Percentiles rank a stretch among this genome's conserved stretches.
Conservation (phyloP, 495 filamentous ascomycete genomes). For the Polyplosphaeria fusca region DNA sequence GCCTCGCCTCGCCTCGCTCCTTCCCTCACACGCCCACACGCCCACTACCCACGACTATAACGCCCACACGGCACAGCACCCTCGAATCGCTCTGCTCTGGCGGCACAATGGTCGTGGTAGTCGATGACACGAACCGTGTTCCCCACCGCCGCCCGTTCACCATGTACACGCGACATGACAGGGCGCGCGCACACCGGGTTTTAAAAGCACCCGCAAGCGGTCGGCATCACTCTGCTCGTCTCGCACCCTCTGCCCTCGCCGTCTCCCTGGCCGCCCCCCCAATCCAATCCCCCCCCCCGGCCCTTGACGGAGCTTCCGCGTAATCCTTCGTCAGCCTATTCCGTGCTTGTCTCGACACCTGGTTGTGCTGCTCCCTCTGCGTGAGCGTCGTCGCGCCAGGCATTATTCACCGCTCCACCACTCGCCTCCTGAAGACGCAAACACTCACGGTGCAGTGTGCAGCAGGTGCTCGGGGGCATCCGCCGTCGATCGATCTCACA, state of each 20-base stretch:
- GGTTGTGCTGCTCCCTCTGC: slow-evolving; percentile 5
- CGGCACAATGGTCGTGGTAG: slow-evolving; percentile 13
- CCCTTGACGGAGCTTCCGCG: slow-evolving; percentile 5
- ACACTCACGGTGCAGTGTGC: slow-evolving; percentile 1
- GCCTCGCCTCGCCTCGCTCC: slow-evolving; percentile 11
- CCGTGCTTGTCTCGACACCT: slow-evolving; percentile 13
- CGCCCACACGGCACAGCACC: neutral
- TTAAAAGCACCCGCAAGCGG: slow-evolving; percentile 18
- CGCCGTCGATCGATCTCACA: slow-evolving; percentile 31
- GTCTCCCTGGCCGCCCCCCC: neutral
- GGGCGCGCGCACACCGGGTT: slow-evolving; percentile 7
- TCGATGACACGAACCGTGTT: slow-evolving; percentile 2
- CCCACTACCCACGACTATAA: slow-evolving; percentile 1
- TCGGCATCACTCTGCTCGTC: slow-evolving; percentile 5
- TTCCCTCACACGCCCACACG: no score
- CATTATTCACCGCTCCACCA: neutral
- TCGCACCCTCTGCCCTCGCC: slow-evolving; percentile 4
- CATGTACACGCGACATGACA: slow-evolving; percentile 25
- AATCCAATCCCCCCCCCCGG: neutral
- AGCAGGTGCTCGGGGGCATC: slow-evolving; percentile 20
- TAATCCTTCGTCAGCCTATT: slow-evolving; percentile 27
- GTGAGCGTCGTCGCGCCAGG: slow-evolving; percentile 9
- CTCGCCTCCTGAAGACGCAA: neutral
- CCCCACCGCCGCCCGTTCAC: no score
- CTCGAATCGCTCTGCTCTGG: neutral